Evolutionary conservation across 352 stramenopile species (phyloP), one percentile per base, ranked within the genome.

Genomic region (Globisporangium cylindrosporum): DNA sequence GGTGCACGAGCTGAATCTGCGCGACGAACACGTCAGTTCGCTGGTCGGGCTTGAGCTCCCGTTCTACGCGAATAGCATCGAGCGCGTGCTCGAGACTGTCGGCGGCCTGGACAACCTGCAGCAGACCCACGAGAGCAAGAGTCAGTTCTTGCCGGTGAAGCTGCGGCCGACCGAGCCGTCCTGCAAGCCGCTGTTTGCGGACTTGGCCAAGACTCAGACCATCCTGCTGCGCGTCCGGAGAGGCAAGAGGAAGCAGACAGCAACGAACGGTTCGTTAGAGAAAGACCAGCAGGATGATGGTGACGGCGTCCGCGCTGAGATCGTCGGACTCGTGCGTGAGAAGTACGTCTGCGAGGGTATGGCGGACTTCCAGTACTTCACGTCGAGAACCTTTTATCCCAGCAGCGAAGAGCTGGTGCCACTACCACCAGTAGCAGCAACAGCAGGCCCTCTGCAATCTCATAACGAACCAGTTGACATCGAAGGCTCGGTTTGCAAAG

Each of bases 341-440:
- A 94, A 93, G 69, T 94, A 92, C 66, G 84, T 93, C 54, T 93
- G 87, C 64, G 84, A 94, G 72, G 87, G 87, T 63, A 92, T 94
- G 85, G 87, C 86, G 32, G 87, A 94, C 69, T 94, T 92, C 72
- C 87, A 94, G 73, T 94, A 91, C 73, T 84, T 94, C 36, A 91
- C 87, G 1, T 74, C 85, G 24, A 64, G 75, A 18, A 71, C 75
- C 24, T 94, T 92, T 67, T 88, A 85, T 56, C 77, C 80, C 46
- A 59, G 51, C 41, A 46, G 20, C 7, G 14, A 29, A 32, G 10
- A 20, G n/a, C n/a, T 20, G 8, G 34, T 64, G n/a, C 25, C 18
- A 9, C 15, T 58, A 25, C 6, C 58, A 36, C 15, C 14, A 62
- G 49, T 29, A 15, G 49, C 24, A 66, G 57, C 48, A 66, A 51